Evolutionary conservation across 192 early-diverging fungal species (phyloP).

Genomic region (Backusella australiensis): DNA sequence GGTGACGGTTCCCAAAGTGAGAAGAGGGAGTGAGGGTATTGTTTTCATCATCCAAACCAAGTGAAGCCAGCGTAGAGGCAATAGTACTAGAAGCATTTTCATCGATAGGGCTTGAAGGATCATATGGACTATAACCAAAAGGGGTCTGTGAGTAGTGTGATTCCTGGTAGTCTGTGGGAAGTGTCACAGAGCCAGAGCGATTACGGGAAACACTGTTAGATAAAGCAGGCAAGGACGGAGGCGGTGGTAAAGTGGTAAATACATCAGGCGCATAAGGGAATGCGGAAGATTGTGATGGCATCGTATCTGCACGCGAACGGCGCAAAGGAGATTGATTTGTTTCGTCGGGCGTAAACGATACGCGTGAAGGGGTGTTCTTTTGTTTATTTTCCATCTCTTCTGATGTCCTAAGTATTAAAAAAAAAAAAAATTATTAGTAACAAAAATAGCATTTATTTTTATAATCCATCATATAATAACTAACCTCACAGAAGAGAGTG

Average conservation of each 20-base stretch:
- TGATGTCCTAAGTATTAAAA: background rate
- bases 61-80: conserved; percentile 27
- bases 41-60: conserved; percentile 27
- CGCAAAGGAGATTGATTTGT: conserved; percentile 6
- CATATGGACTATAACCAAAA: conserved; percentile 7
- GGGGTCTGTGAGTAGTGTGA: background rate
- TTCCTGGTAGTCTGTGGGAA: conserved; percentile 11
- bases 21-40: background rate
- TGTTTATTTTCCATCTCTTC: background rate
- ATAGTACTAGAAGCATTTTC: conserved; percentile 24
- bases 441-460: background rate
- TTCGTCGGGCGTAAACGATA: conserved; percentile 6
- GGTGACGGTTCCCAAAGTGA: background rate
- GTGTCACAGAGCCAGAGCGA: conserved; percentile 25
- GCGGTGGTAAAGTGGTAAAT: conserved; percentile 7
- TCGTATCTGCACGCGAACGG: conserved; percentile 29
- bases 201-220: background rate
- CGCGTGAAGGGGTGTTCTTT: conserved; percentile 1
- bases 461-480: background rate
- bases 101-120: conserved; percentile 5
- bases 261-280: conserved; percentile 25
- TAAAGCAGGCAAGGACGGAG: background rate
- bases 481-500: conserved; percentile 1
- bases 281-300: conserved; percentile 28
- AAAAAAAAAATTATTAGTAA: background rate